phyloP scores from a whole-genome alignment of 192 early-diverging fungal species.

The Coemansia sp. region DNA sequence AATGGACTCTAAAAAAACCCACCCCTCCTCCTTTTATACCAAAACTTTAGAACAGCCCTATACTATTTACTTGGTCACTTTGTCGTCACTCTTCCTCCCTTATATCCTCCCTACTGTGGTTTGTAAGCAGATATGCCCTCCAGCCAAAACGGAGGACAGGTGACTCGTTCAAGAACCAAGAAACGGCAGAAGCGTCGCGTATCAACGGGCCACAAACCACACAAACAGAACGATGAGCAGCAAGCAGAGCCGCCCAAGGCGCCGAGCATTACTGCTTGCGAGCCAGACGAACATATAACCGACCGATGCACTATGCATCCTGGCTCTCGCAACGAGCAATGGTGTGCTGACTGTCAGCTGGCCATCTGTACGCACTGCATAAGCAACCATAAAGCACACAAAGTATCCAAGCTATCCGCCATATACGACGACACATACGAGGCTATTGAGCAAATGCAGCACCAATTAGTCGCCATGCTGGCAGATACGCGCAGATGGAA shows the following conservation, averaged over 20 bases:
- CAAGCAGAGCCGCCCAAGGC: neutral
- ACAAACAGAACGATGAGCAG: neutral
- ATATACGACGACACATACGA: constrained; percentile 52
- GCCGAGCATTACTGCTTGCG: neutral
- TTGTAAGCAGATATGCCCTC: too few relatives aligned
- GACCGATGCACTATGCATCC: constrained; percentile 44
- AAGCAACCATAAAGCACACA: constrained; percentile 21
- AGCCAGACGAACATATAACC: neutral
- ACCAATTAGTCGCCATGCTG: constrained; percentile 20
- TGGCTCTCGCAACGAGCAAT: constrained; percentile 41
- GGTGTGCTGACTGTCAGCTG: constrained; percentile 37
- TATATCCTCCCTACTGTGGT: too few relatives aligned
- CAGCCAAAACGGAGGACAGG: neutral
- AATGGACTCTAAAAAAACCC: too few relatives aligned
- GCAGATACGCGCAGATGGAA: constrained; percentile 37
- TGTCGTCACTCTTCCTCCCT: too few relatives aligned
- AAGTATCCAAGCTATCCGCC: constrained; percentile 24
- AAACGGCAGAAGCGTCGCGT: constrained; percentile 4
- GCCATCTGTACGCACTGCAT: constrained; percentile 42
- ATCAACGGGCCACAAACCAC: neutral
- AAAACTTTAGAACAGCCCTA: too few relatives aligned
- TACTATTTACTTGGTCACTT: too few relatives aligned
- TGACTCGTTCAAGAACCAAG: constrained; percentile 1
- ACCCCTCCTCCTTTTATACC: too few relatives aligned
- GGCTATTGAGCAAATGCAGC: constrained; percentile 33